A percentile compares a stretch with the other conserved stretches of the same genome.
Conservation (phyloP, 1,284 basidiomycete genomes). For the Gomphus sp. region DNA sequence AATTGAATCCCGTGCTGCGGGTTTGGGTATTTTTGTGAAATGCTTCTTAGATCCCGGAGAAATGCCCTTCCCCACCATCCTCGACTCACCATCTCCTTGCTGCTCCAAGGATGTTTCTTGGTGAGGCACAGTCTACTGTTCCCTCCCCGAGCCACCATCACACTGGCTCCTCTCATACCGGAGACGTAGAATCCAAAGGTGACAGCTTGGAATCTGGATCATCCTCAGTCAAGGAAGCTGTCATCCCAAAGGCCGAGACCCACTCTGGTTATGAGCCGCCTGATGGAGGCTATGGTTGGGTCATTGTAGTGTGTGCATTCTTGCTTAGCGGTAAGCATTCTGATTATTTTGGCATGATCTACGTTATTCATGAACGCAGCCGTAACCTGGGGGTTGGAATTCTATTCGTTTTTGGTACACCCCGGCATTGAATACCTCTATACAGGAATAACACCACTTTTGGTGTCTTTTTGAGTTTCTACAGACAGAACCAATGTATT, state of each 20-base stretch:
- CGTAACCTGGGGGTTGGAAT: conserved; percentile 17
- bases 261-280: conserved; percentile 14
- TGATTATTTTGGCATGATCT: not conserved
- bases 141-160: not conserved
- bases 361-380: not conserved
- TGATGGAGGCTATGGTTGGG: conserved; percentile 33
- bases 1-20: too few species aligned
- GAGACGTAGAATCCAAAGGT: not conserved
- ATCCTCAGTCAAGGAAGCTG: not conserved
- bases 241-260: not conserved
- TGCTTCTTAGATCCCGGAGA: too few species aligned
- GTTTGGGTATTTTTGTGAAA: too few species aligned
- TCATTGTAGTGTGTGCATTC: conserved; percentile 24
- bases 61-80: too few species aligned
- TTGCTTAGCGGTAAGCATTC: conserved; percentile 21
- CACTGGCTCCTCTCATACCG: not conserved
- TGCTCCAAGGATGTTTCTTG: not conserved
- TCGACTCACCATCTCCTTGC: not conserved
- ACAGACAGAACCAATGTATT: conserved; percentile 24
- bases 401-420: not conserved
- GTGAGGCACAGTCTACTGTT: not conserved
- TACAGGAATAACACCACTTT: conserved; percentile 28
- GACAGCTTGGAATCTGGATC: not conserved
- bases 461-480: conserved; percentile 31
- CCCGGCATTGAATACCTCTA: not conserved